phyloP scores from a whole-genome alignment of 208 protist species.

The Wallacemonas sp. region DNA sequence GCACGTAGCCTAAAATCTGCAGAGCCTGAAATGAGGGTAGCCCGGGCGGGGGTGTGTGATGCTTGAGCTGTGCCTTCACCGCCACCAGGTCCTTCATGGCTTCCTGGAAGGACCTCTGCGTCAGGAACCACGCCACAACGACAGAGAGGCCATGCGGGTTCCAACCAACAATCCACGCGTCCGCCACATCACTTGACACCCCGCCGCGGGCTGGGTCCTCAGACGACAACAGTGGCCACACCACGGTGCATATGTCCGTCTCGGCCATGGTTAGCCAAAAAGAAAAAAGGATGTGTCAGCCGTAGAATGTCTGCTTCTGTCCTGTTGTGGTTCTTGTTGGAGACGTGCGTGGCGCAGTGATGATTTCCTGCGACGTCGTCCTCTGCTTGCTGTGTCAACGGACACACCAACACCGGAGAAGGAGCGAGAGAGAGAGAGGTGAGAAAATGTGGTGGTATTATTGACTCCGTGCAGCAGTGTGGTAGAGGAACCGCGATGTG shows the following conservation, averaged over 20 bases:
- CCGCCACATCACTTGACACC: not conserved
- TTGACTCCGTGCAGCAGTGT: too few species aligned
- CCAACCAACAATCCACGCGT: conserved; percentile 79
- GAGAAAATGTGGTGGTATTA: too few species aligned
- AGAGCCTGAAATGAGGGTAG: conserved; percentile 38
- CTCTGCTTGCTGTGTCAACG: too few species aligned
- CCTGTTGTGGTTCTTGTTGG: not conserved
- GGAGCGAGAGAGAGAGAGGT: too few species aligned
- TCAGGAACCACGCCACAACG: conserved; percentile 57
- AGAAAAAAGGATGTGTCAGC: not conserved
- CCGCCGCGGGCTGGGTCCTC: not conserved
- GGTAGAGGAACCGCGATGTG: too few species aligned
- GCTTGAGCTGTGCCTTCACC: conserved; percentile 28
- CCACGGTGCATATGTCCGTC: conserved; percentile 68
- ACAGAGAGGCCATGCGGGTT: conserved; percentile 74
- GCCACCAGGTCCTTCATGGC: conserved; percentile 31
- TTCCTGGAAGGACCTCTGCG: conserved; percentile 28
- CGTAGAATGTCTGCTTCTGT: too few species aligned
- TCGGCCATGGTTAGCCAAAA: not conserved
- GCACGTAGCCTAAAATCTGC: conserved; percentile 58
- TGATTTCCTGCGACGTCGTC: too few species aligned
- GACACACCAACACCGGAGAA: too few species aligned
- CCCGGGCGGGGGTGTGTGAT: not conserved
- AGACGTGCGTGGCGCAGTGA: too few species aligned
- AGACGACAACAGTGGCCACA: conserved; percentile 51